Percentiles rank a stretch among this genome's conserved stretches.
phyloP scores from a whole-genome alignment of 192 early-diverging fungal genomes.

The Coemansia aciculifera region DNA sequence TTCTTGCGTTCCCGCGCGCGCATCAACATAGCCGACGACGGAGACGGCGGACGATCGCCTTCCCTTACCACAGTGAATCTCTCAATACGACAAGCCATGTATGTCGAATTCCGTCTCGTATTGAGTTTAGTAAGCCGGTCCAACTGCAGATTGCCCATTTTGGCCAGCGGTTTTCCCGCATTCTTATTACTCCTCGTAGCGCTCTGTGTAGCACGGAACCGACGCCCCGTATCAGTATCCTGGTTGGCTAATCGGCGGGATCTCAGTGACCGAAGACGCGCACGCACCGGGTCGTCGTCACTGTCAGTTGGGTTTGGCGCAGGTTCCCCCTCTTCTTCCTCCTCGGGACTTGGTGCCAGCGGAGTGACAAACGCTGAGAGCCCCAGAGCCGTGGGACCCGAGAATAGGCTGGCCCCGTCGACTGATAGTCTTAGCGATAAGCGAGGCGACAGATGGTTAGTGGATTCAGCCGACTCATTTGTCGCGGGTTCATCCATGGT shows the following conservation, averaged over 20 bases:
- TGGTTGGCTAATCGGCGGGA: conserved; percentile 17
- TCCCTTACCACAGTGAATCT: conserved; percentile 14
- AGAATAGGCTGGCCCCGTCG: conserved; percentile 28
- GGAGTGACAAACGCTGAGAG: conserved; percentile 29
- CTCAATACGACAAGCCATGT: conserved; percentile 48
- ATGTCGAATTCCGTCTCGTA: conserved; percentile 45
- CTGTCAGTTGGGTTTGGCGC: background rate
- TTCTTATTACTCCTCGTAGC: background rate
- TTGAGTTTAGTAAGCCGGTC: conserved; percentile 55
- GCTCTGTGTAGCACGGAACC: conserved; percentile 41
- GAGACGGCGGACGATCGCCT: conserved; percentile 39
- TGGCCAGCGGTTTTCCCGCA: conserved; percentile 15
- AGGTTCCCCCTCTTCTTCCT: background rate
- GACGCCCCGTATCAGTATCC: background rate
- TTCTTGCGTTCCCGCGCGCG: conserved; percentile 27
- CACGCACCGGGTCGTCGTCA: conserved; percentile 14
- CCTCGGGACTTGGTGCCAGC: background rate
- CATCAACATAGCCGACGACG: conserved; percentile 42
- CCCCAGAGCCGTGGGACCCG: conserved; percentile 5
- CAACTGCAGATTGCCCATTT: conserved; percentile 48
- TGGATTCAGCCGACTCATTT: background rate
- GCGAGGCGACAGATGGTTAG: conserved; percentile 24
- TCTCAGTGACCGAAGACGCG: conserved; percentile 33
- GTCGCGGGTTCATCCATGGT: background rate
- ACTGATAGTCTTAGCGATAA: conserved; percentile 43